Conservation (phyloP, 192 early-diverging fungal genomes). For the Gonapodya sp. region DNA sequence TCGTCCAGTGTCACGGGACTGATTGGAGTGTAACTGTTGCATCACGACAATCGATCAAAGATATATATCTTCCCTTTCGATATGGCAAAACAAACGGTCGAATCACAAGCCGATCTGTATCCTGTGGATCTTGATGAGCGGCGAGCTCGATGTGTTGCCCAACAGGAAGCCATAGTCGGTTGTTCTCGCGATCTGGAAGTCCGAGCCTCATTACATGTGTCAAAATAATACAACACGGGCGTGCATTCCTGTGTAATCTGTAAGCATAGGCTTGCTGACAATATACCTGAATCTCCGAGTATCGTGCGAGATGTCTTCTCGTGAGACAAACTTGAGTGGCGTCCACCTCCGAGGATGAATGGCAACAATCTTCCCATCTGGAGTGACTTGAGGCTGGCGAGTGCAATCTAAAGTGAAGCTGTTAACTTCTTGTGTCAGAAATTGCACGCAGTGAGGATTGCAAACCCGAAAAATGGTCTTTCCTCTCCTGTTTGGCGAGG, state of each 20-base stretch:
- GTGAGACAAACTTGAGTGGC: not conserved
- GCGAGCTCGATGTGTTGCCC: not conserved
- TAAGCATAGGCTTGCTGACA: not conserved
- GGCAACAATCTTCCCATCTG: not conserved
- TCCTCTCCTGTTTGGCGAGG: not conserved
- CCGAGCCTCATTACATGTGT: not conserved
- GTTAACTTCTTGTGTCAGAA: not conserved
- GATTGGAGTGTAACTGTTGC: not conserved
- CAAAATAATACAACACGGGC: not conserved
- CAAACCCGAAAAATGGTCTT: not conserved
- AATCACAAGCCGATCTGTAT: not conserved
- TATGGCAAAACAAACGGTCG: not conserved
- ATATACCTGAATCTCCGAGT: not conserved
- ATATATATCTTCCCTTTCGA: too few relatives aligned
- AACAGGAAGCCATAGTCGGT: not conserved
- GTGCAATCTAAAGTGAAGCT: not conserved
- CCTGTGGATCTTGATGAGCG: not conserved
- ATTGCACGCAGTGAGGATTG: not conserved
- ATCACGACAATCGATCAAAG: too few relatives aligned
- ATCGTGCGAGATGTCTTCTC: conserved; percentile 1
- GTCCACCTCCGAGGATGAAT: not conserved
- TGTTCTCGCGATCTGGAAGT: not conserved
- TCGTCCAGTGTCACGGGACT: not conserved
- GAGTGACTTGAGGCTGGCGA: not conserved
- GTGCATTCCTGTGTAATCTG: not conserved